Evolutionary conservation across 2,329 filamentous ascomycete genomes (phyloP), one percentile per base, ranked within the genome.

Genomic region (Pyricularia sp.): DNA sequence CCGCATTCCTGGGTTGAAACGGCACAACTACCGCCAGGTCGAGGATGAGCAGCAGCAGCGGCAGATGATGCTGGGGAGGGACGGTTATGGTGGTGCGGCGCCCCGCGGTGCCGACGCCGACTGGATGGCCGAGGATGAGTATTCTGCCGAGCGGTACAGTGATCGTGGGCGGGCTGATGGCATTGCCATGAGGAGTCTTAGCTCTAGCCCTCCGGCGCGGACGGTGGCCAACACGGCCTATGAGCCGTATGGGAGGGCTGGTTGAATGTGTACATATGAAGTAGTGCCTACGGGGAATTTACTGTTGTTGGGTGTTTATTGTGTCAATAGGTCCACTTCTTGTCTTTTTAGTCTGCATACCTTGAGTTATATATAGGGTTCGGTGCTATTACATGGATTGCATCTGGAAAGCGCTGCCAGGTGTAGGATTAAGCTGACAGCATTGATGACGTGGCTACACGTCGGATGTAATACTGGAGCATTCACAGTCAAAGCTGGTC

Each of bases 1-100:
- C 25, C 72, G 73, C 17, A 68, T 76, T 2, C 72, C 72, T 3
- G 74, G 73, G 4, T 75, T 73, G 72, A 72, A 71, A 4, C 71
- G 70, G 3, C 75, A 76, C 69, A 75, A 73, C 65, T 79, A 79
- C 68, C 72, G 73, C n/a, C 75, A 76, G 69, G 70, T 78, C 58
- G 75, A 75, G 59, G 72, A 74, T 66, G 74, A 76, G 70, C 72
- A 65, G 64, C 65, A 66, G 67, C 63, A 55, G 69, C 33, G 42
- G 36, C 65, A 66, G 65, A 36, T 50, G 65, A 63, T 28, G 59
- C 25, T 63, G 9, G 59, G 59, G 3, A 26, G 59, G 12, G 23
- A 30, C 3, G 59, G 59, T 11, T 28, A 26, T 17, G 59, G 23
- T 26, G 59, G 59, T 17, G 50, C 64, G 31, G 30, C 63, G 25